These are phyloP conservation scores for Phoma herbarum DNA, from an alignment of 2,329 filamentous ascomycete species.

Conservation along the genomic window DNA sequence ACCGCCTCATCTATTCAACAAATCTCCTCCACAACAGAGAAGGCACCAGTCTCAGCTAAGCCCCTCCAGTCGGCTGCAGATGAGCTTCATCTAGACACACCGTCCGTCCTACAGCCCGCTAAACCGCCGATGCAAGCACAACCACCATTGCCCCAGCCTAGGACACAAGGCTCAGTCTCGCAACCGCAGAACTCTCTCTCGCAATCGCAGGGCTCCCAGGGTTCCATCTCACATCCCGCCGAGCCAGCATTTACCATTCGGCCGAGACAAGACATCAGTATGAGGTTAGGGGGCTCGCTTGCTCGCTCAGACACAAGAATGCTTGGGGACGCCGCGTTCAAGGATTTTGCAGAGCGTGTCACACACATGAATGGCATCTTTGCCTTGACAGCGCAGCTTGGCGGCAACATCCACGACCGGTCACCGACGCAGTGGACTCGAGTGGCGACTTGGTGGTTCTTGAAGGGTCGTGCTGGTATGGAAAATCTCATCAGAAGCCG, in stretches of 20 bases:
- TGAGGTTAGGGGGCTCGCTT: slow-evolving; percentile 26
- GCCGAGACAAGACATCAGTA: slow-evolving; percentile 30
- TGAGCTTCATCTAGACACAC: slow-evolving; percentile 36
- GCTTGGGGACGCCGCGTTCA: slow-evolving; percentile 61
- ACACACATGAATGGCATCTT: slow-evolving; percentile 80
- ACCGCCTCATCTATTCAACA: slow-evolving; percentile 27
- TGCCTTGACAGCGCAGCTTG: slow-evolving; percentile 76
- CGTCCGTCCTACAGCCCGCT: slow-evolving; percentile 9
- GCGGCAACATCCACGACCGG: slow-evolving; percentile 71
- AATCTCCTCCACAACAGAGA: slow-evolving; percentile 26
- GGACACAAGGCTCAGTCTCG: slow-evolving; percentile 17
- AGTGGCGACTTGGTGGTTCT: slow-evolving; percentile 87
- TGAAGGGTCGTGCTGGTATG: slow-evolving; percentile 79
- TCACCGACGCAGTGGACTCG: slow-evolving; percentile 73
- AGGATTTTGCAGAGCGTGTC: slow-evolving; percentile 74
- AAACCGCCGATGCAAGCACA: slow-evolving; percentile 11
- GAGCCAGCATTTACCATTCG: slow-evolving; percentile 25
- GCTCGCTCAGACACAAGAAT: slow-evolving; percentile 45
- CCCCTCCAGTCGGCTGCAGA: slow-evolving; percentile 17
- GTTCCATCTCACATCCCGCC: slow-evolving; percentile 15
- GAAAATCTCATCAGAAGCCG: slow-evolving; percentile 75
- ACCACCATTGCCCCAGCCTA: slow-evolving; percentile 6
- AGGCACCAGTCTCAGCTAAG: slow-evolving; percentile 26
- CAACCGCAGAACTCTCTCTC: not conserved
- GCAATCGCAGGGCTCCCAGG: not conserved